Conservation (phyloP, 139 green algal species). For the Chlamydomonas schloesseri region DNA sequence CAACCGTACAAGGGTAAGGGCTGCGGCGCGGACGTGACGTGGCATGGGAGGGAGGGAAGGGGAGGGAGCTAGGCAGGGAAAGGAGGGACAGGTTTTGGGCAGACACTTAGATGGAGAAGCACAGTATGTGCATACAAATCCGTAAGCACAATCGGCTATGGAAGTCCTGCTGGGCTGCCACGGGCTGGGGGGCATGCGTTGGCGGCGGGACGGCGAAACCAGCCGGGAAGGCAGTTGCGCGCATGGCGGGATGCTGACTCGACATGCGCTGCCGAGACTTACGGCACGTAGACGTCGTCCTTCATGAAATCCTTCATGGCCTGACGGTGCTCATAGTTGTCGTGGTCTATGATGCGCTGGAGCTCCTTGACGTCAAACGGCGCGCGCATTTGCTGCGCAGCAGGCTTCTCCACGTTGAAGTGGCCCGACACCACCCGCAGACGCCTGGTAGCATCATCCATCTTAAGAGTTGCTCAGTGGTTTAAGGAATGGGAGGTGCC, state of each 20-base stretch:
- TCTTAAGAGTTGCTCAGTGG: no score
- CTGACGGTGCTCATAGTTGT: conserved; percentile 77
- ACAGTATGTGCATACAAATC: background rate
- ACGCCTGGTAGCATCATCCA: conserved; percentile 39
- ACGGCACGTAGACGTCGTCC: conserved; percentile 77
- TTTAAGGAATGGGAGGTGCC: background rate
- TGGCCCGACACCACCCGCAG: conserved; percentile 42
- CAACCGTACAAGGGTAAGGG: background rate
- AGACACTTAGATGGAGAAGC: no score
- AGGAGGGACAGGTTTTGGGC: no score
- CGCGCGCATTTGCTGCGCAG: background rate
- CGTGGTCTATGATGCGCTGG: conserved; percentile 85
- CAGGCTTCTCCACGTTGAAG: conserved; percentile 28
- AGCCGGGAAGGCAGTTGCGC: no score
- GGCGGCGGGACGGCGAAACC: no score
- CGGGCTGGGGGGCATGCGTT: no score
- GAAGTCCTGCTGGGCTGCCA: no score
- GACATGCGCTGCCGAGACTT: background rate
- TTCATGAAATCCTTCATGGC: conserved; percentile 87
- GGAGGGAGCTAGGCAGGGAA: no score
- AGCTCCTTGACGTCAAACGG: conserved; percentile 56
- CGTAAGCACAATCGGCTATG: background rate
- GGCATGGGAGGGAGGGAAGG: background rate
- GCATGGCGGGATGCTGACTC: no score
- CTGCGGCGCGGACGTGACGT: background rate